Conservation (phyloP, 2,329 filamentous ascomycete genomes). For the Thermothelomyces thermophilus region DNA sequence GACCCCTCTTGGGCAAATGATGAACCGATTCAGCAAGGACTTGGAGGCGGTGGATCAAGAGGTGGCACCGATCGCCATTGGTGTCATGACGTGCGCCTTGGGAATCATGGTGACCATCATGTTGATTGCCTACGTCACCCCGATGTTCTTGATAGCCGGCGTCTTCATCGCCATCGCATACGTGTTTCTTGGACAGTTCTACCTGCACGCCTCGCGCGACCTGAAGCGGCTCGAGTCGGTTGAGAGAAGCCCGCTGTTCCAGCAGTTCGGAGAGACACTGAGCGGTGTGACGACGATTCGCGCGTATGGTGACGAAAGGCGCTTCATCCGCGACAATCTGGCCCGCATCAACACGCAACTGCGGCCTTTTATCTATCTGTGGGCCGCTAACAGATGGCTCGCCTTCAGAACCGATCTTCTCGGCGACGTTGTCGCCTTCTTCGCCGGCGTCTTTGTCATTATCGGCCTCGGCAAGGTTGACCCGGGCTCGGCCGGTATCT, state of each 20-base stretch:
- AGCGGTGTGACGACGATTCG: constrained; percentile 94
- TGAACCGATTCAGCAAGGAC: constrained; percentile 98
- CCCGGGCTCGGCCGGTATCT: constrained; percentile 85
- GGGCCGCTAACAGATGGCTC: constrained; percentile 96
- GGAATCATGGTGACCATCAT: constrained; percentile 76
- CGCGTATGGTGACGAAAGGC: constrained; percentile 87
- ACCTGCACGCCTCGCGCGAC: constrained; percentile 87
- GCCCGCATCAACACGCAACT: constrained; percentile 82
- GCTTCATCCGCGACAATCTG: constrained; percentile 90
- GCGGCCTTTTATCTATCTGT: constrained; percentile 90
- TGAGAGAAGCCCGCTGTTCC: constrained; percentile 89
- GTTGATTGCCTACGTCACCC: constrained; percentile 82
- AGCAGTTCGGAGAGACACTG: constrained; percentile 95
- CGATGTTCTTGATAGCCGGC: constrained; percentile 80
- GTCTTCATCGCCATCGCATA: constrained; percentile 80
- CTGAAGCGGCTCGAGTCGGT: constrained; percentile 92
- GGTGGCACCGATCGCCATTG: constrained; percentile 84
- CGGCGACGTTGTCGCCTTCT: constrained; percentile 88
- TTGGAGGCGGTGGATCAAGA: constrained; percentile 93
- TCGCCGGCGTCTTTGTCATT: constrained; percentile 86
- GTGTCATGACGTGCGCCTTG: constrained; percentile 57
- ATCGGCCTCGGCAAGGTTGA: constrained; percentile 76
- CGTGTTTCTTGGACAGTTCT: constrained; percentile 76
- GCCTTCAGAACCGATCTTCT: constrained; percentile 85
- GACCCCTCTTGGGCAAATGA: constrained; percentile 89